Evolutionary conservation across 345 rosid genomes (phyloP).

Genomic region (Salix udensis): DNA sequence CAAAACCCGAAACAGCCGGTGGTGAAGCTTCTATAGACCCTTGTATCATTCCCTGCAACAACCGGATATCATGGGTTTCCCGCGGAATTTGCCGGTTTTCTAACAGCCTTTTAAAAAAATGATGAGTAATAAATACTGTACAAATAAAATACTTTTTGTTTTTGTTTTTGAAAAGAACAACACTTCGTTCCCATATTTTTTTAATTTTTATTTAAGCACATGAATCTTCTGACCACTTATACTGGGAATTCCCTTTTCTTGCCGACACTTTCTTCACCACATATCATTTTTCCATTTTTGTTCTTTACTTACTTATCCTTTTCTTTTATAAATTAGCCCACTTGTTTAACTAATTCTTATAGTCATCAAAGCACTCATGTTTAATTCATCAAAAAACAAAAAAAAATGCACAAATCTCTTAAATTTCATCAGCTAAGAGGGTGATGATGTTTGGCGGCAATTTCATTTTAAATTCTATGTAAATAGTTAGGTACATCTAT

Average conservation of each 20-base stretch:
- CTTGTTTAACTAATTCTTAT: conserved; percentile 16
- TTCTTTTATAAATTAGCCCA: neutral
- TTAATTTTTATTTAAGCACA: neutral
- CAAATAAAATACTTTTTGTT: neutral
- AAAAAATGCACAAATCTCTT: neutral
- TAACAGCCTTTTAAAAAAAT: conserved; percentile 17
- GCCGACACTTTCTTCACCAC: conserved; percentile 49
- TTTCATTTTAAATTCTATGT: conserved; percentile 27
- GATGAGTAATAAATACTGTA: neutral
- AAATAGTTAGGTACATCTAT: conserved; percentile 27
- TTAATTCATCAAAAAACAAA: neutral
- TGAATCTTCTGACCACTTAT: conserved; percentile 20
- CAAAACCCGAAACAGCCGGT: conserved; percentile 40
- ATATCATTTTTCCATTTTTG: conserved; percentile 1
- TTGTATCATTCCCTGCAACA: conserved; percentile 9
- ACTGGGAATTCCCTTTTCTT: conserved; percentile 24
- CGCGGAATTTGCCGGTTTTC: conserved; percentile 50
- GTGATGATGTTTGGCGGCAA: conserved; percentile 41
- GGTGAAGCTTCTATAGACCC: neutral
- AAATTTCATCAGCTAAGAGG: conserved; percentile 40
- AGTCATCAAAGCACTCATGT: conserved; percentile 6
- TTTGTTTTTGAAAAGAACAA: neutral
- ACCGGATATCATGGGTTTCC: conserved; percentile 50
- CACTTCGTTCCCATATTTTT: neutral
- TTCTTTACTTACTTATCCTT: neutral